Percentiles rank a stretch among this genome's conserved stretches.
Conservation (phyloP, 495 filamentous ascomycete genomes). For the Penicillium nucicola region DNA sequence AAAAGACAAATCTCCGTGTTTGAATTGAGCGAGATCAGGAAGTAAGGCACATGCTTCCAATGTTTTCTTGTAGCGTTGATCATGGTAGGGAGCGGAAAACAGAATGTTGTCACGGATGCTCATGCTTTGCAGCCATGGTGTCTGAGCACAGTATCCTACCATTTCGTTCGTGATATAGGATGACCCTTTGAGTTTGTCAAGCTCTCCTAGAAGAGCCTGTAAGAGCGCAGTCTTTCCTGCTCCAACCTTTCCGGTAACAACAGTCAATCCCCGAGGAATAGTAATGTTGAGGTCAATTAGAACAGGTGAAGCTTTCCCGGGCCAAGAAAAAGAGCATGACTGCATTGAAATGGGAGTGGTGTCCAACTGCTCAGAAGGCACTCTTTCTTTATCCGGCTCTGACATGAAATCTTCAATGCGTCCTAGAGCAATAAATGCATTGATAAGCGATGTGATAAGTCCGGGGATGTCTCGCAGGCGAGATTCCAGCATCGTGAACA, state of each 20-base stretch:
- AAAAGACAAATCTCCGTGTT: conserved; percentile 65
- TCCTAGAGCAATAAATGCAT: conserved; percentile 70
- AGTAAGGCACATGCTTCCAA: conserved; percentile 62
- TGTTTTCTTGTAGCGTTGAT: conserved; percentile 55
- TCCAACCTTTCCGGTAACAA: conserved; percentile 69
- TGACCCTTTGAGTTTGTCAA: conserved; percentile 62
- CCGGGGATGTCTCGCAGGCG: conserved; percentile 67
- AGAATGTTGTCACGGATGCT: conserved; percentile 83
- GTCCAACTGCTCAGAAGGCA: conserved; percentile 27
- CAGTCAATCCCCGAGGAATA: conserved; percentile 63
- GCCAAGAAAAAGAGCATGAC: conserved; percentile 74
- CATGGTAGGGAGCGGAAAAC: conserved; percentile 70
- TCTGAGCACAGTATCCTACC: conserved; percentile 79
- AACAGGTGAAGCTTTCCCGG: conserved; percentile 57
- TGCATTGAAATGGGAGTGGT: conserved; percentile 46
- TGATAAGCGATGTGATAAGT: conserved; percentile 67
- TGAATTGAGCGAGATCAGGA: conserved; percentile 60
- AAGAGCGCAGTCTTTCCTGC: conserved; percentile 79
- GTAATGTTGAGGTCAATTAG: conserved; percentile 59
- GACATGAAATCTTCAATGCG: conserved; percentile 80
- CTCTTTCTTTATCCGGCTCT: conserved; percentile 69
- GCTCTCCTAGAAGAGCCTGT: conserved; percentile 73
- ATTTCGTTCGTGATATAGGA: conserved; percentile 60
- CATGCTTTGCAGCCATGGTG: conserved; percentile 90
- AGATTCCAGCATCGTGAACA: conserved; percentile 69